Conservation (phyloP, 176 grass and related monocot genomes). For the Carex cristatella region DNA sequence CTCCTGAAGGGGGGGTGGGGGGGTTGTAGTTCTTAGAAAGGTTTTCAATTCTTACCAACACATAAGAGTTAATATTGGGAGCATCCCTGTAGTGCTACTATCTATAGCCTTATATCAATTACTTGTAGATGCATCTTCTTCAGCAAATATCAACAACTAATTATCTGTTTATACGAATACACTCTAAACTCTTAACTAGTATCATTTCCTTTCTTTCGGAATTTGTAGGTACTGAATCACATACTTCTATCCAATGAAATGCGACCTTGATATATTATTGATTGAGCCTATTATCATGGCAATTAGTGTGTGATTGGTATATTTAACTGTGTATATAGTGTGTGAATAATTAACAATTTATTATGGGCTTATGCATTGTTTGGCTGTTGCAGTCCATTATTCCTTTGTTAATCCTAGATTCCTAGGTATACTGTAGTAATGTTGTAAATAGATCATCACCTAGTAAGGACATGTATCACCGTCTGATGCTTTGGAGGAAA, state of each 20-base stretch:
- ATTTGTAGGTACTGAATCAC: not conserved
- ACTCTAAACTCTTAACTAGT: not conserved
- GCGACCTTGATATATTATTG: constrained; percentile 6
- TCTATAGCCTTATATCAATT: not conserved
- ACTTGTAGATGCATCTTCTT: not conserved
- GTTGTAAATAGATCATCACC: not conserved
- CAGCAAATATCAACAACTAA: not conserved
- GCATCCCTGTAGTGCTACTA: not conserved
- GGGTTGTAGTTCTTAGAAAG: not conserved
- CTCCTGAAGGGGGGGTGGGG: too few relatives aligned
- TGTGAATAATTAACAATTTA: constrained; percentile 22
- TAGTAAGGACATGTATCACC: not conserved
- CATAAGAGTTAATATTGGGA: not conserved
- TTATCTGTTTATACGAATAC: not conserved
- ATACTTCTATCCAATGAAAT: constrained; percentile 11
- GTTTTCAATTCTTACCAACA: not conserved
- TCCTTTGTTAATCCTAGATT: constrained; percentile 15
- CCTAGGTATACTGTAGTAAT: not conserved
- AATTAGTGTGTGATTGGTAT: constrained; percentile 4
- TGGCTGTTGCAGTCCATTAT: not conserved
- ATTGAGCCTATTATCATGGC: not conserved
- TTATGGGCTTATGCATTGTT: not conserved
- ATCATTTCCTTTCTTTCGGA: not conserved
- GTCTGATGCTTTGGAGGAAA: not conserved
- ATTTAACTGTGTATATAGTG: constrained; percentile 13